Conservation (phyloP, 176 grass and related monocot genomes). For the Rhipidocladum racemiflorum region DNA sequence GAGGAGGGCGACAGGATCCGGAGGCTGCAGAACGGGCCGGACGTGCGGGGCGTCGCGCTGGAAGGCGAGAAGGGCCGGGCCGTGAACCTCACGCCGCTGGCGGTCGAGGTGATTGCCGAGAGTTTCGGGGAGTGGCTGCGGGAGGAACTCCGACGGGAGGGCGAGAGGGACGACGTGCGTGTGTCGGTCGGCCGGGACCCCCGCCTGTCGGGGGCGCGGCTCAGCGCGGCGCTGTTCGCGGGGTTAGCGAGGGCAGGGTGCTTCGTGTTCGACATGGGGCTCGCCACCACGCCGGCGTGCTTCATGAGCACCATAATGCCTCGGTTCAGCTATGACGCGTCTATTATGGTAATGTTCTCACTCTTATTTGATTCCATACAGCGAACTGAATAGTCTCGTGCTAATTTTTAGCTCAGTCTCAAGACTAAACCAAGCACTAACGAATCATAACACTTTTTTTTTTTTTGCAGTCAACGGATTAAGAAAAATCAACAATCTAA, state of each 20-base stretch:
- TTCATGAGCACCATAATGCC: constrained; percentile 79
- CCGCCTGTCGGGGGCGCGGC: constrained; percentile 45
- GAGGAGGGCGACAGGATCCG: constrained; percentile 53
- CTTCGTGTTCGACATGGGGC: constrained; percentile 68
- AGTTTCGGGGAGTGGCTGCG: constrained; percentile 81
- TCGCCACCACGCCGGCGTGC: constrained; percentile 85
- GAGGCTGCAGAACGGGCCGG: constrained; percentile 73
- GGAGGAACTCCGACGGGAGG: constrained; percentile 19
- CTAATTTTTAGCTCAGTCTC: no score
- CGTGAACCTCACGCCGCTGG: constrained; percentile 81
- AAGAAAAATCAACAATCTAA: no score
- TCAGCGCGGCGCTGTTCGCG: constrained; percentile 57
- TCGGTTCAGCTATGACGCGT: constrained; percentile 66
- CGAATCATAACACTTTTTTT: no score
- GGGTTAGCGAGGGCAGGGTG: constrained; percentile 71
- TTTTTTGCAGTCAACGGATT: no score
- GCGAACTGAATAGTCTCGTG: no score
- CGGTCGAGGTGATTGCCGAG: constrained; percentile 64
- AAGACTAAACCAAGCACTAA: not conserved
- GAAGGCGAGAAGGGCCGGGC: constrained; percentile 68
- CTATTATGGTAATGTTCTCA: constrained; percentile 56
- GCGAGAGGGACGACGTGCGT: constrained; percentile 9
- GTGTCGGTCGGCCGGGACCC: constrained; percentile 77
- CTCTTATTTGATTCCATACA: not conserved
- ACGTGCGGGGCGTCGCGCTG: constrained; percentile 74